Percentiles rank a stretch among this genome's conserved stretches.
Conservation (phyloP, 73 alveolate species). For the Tetrahymena malaccensis region DNA sequence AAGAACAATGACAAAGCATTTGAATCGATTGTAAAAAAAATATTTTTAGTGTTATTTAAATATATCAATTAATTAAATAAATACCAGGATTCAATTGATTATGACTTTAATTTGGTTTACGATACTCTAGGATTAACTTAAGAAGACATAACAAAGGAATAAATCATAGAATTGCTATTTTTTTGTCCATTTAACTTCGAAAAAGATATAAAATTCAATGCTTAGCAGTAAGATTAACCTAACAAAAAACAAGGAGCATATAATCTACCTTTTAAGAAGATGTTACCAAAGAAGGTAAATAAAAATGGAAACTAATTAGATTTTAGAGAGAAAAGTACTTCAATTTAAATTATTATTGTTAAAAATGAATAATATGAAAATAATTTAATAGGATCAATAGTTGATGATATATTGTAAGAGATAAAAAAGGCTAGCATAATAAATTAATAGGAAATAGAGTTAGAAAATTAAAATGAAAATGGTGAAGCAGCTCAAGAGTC, state of each 20-base stretch:
- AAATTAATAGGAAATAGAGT: background rate
- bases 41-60: background rate
- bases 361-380: background rate
- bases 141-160: background rate
- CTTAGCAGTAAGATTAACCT: background rate
- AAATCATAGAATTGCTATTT: background rate
- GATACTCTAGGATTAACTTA: background rate
- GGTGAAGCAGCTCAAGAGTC: too few relatives aligned
- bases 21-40: background rate
- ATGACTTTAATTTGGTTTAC: background rate
- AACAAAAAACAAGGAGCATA: background rate
- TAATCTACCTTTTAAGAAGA: background rate
- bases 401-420: background rate
- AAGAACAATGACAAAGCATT: background rate
- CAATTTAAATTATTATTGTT: background rate
- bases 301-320: background rate
- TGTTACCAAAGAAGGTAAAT: background rate
- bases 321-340: background rate
- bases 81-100: background rate
- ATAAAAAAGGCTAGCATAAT: background rate
- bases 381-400: background rate
- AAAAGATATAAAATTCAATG: background rate
- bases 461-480: background rate
- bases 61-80: background rate
- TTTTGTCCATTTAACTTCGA: background rate